Evolutionary conservation across 441 rosid species (phyloP), one percentile per base, ranked within the genome.

Genomic region (Dalechampia spathulata): DNA sequence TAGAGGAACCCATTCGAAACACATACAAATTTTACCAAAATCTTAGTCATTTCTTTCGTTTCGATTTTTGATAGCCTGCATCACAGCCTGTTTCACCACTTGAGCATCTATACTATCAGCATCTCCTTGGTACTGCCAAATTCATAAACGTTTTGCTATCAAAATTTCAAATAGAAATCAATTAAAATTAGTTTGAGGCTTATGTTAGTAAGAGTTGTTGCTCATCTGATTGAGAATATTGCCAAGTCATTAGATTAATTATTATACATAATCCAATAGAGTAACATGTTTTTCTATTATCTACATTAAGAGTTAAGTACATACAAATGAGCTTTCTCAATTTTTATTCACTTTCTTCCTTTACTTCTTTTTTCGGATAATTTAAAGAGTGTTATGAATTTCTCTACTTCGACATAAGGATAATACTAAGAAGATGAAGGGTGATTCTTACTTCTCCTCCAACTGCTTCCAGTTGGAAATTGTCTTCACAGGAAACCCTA

Each of bases 401-500:
- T 34, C 16, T 5, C 2, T 14, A 38, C 16, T 38, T 38, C 14
- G 41, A 14, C 41, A 12, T 5, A 2, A n/a, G 13, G 1, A 7
- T 1, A 30, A 49, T 8, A 49, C 7, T 16, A 54, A 12, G 2
- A 19, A 27, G 7, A 42, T 19, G n/a, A 45, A 42, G 8, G 4
- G 34, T 3, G 34, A 27, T 23, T 46, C 70, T 72, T 76, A 85
- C 95, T 66, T 85, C 75, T 76, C 81, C 86, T 25, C 91, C 85
- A 46, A 80, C 77, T 20, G 91, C 96, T 71, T 84, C 76, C 23
- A 92, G 72, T 48, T 60, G 82, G 61, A 92, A 92, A 27, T 69
- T 67, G 36, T 88, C 91, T 2, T 79, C 64, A 68, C 89, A 92
- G 42, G 95, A 86, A 83, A 77, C 91, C 81, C 86, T 88, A 78